Conservation (phyloP, 148 eudicot genomes). For the Persicaria tinctoria region DNA sequence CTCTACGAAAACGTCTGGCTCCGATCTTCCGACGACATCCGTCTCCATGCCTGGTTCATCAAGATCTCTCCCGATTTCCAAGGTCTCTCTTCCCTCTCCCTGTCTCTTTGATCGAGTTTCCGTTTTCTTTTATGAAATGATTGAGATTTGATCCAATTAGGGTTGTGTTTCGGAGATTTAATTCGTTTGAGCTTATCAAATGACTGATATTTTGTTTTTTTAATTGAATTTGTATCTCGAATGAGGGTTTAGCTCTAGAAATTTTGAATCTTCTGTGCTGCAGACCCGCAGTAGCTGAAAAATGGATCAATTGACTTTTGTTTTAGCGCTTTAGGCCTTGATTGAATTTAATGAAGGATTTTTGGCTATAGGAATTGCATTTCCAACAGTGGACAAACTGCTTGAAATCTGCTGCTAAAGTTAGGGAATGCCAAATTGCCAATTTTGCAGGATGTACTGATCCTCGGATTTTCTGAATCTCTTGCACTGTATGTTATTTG, state of each 20-base stretch:
- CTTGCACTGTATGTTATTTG: not conserved
- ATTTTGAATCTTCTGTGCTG: not conserved
- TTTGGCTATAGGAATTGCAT: too few species aligned
- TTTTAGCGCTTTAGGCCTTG: not conserved
- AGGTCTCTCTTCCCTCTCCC: slow-evolving; percentile 28
- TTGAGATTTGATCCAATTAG: not conserved
- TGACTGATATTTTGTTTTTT: not conserved
- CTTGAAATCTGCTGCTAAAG: too few species aligned
- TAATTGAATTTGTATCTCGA: not conserved
- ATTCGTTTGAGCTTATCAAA: not conserved
- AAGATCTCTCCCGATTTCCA: slow-evolving; percentile 60
- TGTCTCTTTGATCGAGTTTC: not conserved
- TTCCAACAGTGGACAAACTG: too few species aligned
- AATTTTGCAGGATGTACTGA: not conserved
- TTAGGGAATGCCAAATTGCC: too few species aligned
- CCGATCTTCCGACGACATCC: slow-evolving; percentile 79
- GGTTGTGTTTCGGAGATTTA: not conserved
- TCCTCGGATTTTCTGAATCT: not conserved
- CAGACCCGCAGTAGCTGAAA: not conserved
- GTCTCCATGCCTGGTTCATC: slow-evolving; percentile 92
- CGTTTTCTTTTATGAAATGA: not conserved
- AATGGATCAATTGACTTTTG: not conserved
- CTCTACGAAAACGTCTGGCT: slow-evolving; percentile 88
- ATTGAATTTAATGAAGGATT: slow-evolving; percentile 1
- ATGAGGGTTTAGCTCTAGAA: not conserved